These are phyloP conservation scores for Didymosphaeria variabile DNA, from an alignment of 2,329 filamentous ascomycete genomes.

Conservation along the genomic window DNA sequence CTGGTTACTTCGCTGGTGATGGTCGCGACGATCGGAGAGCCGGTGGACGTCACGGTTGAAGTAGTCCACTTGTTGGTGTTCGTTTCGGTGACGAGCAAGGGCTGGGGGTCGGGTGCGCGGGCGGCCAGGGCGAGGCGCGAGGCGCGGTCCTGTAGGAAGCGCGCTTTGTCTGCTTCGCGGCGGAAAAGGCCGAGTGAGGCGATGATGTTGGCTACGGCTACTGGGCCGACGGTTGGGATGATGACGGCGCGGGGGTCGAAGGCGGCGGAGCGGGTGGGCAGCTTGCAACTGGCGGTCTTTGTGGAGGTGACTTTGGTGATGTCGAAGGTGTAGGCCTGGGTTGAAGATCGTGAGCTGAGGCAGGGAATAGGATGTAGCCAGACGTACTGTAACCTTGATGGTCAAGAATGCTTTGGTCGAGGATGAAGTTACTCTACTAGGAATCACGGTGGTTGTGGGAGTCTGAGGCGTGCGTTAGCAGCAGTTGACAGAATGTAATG, in stretches of 20 bases:
- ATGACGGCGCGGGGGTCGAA: slow-evolving; percentile 40
- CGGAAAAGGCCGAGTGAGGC: slow-evolving; percentile 25
- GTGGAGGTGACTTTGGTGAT: background rate
- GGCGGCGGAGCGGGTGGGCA: slow-evolving; percentile 27
- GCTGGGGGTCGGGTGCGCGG: slow-evolving; percentile 49
- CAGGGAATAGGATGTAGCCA: background rate
- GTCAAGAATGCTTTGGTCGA: slow-evolving; percentile 40
- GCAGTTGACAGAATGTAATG: background rate
- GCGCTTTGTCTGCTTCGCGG: slow-evolving; percentile 20
- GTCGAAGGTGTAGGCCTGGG: background rate
- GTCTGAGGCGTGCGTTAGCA: background rate
- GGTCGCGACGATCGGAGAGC: slow-evolving; percentile 28
- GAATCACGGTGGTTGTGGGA: slow-evolving; percentile 18
- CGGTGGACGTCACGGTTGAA: slow-evolving; percentile 32
- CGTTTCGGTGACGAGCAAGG: slow-evolving; percentile 43
- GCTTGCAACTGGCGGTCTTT: slow-evolving; percentile 7
- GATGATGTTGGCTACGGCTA: slow-evolving; percentile 16
- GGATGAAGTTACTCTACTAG: slow-evolving; percentile 11
- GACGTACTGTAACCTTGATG: slow-evolving; percentile 31
- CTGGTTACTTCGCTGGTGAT: slow-evolving; percentile 21
- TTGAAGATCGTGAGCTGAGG: background rate
- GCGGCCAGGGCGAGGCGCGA: slow-evolving; percentile 32
- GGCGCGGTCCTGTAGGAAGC: slow-evolving; percentile 32
- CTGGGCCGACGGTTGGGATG: slow-evolving; percentile 33
- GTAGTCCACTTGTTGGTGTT: slow-evolving; percentile 39